Conservation (phyloP, 129 eudicot species). For the Escallonia herrerae region DNA sequence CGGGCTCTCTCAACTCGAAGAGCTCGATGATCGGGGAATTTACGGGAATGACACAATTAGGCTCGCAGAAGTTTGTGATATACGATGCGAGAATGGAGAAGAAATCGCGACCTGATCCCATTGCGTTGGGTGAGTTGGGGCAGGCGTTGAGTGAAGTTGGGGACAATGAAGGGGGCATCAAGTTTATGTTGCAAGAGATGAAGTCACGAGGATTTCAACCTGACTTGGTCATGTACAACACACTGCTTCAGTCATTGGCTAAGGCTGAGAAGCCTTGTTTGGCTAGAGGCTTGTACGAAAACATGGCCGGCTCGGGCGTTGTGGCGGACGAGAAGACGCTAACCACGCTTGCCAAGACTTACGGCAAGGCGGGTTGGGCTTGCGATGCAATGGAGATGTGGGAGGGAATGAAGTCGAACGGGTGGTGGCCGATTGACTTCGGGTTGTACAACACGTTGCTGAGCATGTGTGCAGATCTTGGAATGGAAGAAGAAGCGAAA, state of each 20-base stretch:
- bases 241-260: constrained; percentile 55
- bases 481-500: constrained; percentile 57
- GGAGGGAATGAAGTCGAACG: constrained; percentile 43
- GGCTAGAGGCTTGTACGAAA: constrained; percentile 44
- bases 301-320: constrained; percentile 40
- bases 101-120: constrained; percentile 33
- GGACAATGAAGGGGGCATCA: constrained; percentile 49
- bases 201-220: constrained; percentile 44
- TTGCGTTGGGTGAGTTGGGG: constrained; percentile 47
- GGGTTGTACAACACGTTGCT: constrained; percentile 46
- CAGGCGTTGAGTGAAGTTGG: constrained; percentile 58
- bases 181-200: constrained; percentile 53
- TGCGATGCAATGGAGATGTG: constrained; percentile 42
- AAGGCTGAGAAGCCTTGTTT: constrained; percentile 57
- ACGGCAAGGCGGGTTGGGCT: constrained; percentile 57
- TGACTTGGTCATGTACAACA: constrained; percentile 47
- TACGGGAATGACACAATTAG: no score
- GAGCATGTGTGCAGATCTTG: constrained; percentile 72
- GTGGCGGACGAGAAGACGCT: constrained; percentile 43
- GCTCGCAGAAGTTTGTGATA: no score
- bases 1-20: no score
- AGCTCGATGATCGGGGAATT: no score
- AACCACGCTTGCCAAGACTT: constrained; percentile 38
- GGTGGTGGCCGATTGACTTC: constrained; percentile 47
- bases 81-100: no score